These are phyloP conservation scores for Boletus rubropictus DNA, from an alignment of 768 basidiomycete genomes.

Conservation along the genomic window DNA sequence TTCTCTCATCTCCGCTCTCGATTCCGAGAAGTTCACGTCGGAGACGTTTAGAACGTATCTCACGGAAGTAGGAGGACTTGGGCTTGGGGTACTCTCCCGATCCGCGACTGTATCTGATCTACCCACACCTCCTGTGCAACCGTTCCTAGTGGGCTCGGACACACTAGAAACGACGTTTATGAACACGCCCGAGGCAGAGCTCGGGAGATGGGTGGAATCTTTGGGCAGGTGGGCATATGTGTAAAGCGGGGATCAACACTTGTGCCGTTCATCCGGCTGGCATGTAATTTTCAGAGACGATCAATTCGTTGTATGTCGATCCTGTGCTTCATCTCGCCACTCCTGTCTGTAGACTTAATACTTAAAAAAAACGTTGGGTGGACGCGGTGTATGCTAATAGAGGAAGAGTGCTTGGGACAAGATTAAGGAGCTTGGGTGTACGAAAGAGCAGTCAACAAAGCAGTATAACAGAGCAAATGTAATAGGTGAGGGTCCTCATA, in stretches of 20 bases:
- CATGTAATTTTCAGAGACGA: background rate
- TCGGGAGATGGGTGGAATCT: constrained; percentile 33
- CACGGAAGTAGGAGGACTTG: constrained; percentile 90
- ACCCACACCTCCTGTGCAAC: constrained; percentile 24
- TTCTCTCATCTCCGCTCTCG: constrained; percentile 54
- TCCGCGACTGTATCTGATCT: constrained; percentile 23
- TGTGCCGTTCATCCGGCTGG: background rate
- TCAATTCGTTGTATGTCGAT: background rate
- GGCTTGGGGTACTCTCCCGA: constrained; percentile 78
- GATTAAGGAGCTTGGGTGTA: constrained; percentile 2
- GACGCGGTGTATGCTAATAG: background rate
- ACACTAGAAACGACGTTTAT: constrained; percentile 22
- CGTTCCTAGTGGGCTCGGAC: constrained; percentile 5
- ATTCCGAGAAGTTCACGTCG: constrained; percentile 29
- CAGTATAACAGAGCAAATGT: constrained; percentile 6
- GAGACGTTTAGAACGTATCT: constrained; percentile 51
- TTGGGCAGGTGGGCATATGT: constrained; percentile 38
- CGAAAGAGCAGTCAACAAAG: background rate
- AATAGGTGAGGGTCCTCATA: background rate
- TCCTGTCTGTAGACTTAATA: background rate
- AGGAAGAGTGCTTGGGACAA: background rate
- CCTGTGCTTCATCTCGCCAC: constrained; percentile 7
- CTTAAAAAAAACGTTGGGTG: background rate
- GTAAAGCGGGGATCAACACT: constrained; percentile 13
- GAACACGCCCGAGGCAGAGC: constrained; percentile 22